phyloP scores from a whole-genome alignment of 805 yeast genomes.

The Yamadazyma sp. region DNA sequence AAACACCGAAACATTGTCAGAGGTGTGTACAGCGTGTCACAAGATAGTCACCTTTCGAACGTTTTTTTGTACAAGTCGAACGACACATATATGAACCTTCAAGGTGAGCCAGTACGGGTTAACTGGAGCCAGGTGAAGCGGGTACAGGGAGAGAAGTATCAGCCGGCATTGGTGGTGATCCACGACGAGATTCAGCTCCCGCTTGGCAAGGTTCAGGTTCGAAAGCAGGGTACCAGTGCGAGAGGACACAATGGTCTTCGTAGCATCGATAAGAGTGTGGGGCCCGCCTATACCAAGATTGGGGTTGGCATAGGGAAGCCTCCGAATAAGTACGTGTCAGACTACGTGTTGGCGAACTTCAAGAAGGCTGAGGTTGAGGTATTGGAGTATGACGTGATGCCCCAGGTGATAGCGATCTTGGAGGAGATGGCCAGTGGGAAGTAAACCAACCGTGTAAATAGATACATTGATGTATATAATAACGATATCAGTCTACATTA shows the following conservation, averaged over 20 bases:
- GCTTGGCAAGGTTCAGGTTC: conserved; percentile 63
- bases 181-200: conserved; percentile 78
- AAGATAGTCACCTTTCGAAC: conserved; percentile 21
- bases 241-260: conserved; percentile 86
- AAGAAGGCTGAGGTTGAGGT: conserved; percentile 42
- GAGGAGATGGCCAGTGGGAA: no score
- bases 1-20: conserved; percentile 21
- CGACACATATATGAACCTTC: conserved; percentile 66
- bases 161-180: conserved; percentile 52
- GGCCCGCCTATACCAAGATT: conserved; percentile 59
- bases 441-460: no score
- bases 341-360: conserved; percentile 65
- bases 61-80: conserved; percentile 49
- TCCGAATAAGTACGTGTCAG: conserved; percentile 44
- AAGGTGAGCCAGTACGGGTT: conserved; percentile 57
- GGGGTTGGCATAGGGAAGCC: conserved; percentile 81
- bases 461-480: no score
- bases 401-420: conserved; percentile 16
- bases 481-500: no score
- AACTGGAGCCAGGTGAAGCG: conserved; percentile 43
- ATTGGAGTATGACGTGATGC: conserved; percentile 42
- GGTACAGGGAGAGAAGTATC: conserved; percentile 19
- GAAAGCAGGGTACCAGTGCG: conserved; percentile 58
- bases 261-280: conserved; percentile 49
- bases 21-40: conserved; percentile 22